Evolutionary conservation across 768 basidiomycete genomes (phyloP), one percentile per base, ranked within the genome.

Genomic region (Naganishia friedmannii): DNA sequence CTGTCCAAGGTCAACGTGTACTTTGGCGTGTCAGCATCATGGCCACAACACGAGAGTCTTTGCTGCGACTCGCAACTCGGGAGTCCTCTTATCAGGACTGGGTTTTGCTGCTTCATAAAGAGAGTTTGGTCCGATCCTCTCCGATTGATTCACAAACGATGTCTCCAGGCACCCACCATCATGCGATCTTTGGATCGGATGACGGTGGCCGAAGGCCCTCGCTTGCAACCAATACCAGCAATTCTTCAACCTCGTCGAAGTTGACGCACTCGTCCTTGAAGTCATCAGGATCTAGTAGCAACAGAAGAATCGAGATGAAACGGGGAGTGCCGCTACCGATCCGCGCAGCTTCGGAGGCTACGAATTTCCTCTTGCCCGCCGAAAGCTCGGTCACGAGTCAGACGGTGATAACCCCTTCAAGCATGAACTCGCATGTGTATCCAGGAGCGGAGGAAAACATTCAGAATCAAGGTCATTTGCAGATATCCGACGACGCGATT

Each of bases 11-110:
- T 7, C 45, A 46, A 46, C 34, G 13, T 8, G 58, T 12, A 4
- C 6, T 23, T 19, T 60, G 58, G 58, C 58, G 37, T 21, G 26
- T 60, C 37, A 42, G 37, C 37, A 60, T 60, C n/a, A 60, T 60
- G 58, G 58, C 37, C 2, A 60, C 58, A 42, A 15, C 6, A 15
- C 39, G 3, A 10, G 37, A 60, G 7, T 34, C 58, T 17, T 9
- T 39, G 1, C 4, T n/a, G 17, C 58, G 58, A 3, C 37, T 60
- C 13, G 34, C 58, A 28, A 19, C 37, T 1, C 17, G 23, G 17
- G 58, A 42, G 5, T n/a, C 19, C 3, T 42, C n/a, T 23, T 21
- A 9, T 7, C 34, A 42, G n/a, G 58, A 60, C 23, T 60, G 58
- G 58, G 31, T 60, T 23, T 12, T 60, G 37, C 37, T 60, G 8